Evolutionary conservation across 495 filamentous ascomycete species (phyloP), one percentile per base, ranked within the genome.

Genomic region (Hypoxylon intermedium): DNA sequence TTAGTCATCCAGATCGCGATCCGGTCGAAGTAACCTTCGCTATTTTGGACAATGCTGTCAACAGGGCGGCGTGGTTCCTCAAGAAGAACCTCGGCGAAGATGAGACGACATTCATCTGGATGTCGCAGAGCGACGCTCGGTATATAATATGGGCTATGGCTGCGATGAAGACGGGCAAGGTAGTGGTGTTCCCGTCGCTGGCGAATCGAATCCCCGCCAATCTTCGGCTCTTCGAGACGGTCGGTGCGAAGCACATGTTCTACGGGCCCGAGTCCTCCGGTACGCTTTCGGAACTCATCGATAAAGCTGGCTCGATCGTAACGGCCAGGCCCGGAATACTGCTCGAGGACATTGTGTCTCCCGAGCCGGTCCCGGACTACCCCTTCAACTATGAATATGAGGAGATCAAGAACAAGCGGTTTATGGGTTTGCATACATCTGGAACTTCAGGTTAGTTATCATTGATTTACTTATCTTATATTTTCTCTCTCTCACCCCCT

Each of bases 341-440:
- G 13, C 58, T 63, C 28, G 26, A 60, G 12, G 60, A 67, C 6
- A 49, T 65, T 11, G 6, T 70, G 11, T 50, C 51, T 13, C 36
- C 52, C 6, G 53, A 64, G 21, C 60, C 38, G 4, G 67, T 65
- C n/a, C 54, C 62, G 19, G 67, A 70, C 6, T 67, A 48, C 7
- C 56, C 67, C 7, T 70, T 70, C 23, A 23, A 63, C 24, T 38
- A 58, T 37, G 58, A 44, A 11, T 70, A 58, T 55, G 60, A 67
- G 5, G 53, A 67, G 28, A 42, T 70, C 9, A 64, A 50, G 42
- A 16, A 61, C 2, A 67, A 61, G 36, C 23, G 37, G 9, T 64
- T 61, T 30, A 65, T 67, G 65, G 65, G 59, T 28, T 30, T 67
- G n/a, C 65, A 67, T 31, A 67, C 65, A 6, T 67, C 65, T 24